Conservation (phyloP, 192 early-diverging fungal species). For the Backusella westeae region DNA sequence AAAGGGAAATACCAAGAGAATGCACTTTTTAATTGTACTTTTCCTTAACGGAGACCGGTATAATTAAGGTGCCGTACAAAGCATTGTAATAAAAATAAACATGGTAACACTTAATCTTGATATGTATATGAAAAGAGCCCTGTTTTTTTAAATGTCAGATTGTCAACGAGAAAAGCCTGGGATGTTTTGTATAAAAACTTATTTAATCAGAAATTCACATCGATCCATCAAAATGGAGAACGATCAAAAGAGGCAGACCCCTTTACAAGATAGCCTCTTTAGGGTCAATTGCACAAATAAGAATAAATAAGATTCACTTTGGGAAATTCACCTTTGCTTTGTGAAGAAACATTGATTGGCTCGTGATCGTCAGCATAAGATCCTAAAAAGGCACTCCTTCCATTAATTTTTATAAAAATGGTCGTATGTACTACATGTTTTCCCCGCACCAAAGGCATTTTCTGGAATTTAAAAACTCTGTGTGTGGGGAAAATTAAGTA, state of each 20-base stretch:
- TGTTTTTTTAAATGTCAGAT: neutral
- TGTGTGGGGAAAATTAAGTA: neutral
- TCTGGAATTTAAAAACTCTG: neutral
- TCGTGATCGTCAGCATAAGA: neutral
- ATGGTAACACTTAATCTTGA: neutral
- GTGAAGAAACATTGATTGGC: neutral
- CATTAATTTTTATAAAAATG: neutral
- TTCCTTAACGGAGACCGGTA: neutral
- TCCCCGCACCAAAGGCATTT: neutral
- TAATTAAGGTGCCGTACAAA: neutral
- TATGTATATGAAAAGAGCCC: neutral
- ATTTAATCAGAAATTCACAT: neutral
- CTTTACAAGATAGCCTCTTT: neutral
- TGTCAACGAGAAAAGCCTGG: neutral
- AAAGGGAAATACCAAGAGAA: neutral
- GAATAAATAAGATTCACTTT: neutral
- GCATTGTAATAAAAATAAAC: neutral
- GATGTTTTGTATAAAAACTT: slow-evolving; percentile 8
- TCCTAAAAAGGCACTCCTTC: neutral
- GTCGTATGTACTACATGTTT: neutral
- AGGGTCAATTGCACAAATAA: neutral
- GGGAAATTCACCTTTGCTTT: neutral
- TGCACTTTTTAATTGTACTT: neutral
- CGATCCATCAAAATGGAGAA: neutral
- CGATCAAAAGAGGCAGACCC: neutral